Evolutionary conservation across 1,284 basidiomycete genomes (phyloP), one percentile per base, ranked within the genome.

Genomic region (Exsudoporus floridanus): DNA sequence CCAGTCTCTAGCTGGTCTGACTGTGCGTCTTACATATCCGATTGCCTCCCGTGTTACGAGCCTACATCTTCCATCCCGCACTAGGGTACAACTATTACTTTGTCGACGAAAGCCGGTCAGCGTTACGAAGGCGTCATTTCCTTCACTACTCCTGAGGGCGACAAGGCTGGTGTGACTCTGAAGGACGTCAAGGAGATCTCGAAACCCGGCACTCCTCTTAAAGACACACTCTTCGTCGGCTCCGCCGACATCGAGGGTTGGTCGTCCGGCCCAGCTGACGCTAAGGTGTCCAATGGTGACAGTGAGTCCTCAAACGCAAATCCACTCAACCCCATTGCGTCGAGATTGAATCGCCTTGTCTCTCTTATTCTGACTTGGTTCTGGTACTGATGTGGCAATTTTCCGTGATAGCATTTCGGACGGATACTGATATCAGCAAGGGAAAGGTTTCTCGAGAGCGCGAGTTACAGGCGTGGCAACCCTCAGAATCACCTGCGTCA

Each of bases 371-470:
- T 38, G 9, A 30, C 33, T 37, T 18, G 37, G n/a, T 27, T 16
- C 47, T 30, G 52, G 28, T 50, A 18, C 53, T 68, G 27, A 70
- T 58, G 31, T 34, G 16, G 27, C 21, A 41, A 49, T 18, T 50
- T 64, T 52, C 35, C 38, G 19, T 53, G 19, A 28, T 55, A 90
- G 92, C 82, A 34, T 95, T 97, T 79, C 83, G 89, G 60, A 97
- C 92, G 27, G 94, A 97, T 68, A 78, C 83, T 18, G 94, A 96
- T 62, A 96, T 97, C 63, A 85, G 83, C 60, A 80, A 80, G 59
- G 80, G 77, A 59, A 70, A 70, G 18, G 62, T 60, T n/a, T 69
- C 76, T 14, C 82, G 83, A 44, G 89, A 92, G 63, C 88, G 92
- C 50, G 92, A 93, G 63, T 76, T 96, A 40, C 86, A 93, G 67